A percentile compares a stretch with the other conserved stretches of the same genome.
Conservation (phyloP, 768 basidiomycete genomes). For the Collybiopsis confluens region DNA sequence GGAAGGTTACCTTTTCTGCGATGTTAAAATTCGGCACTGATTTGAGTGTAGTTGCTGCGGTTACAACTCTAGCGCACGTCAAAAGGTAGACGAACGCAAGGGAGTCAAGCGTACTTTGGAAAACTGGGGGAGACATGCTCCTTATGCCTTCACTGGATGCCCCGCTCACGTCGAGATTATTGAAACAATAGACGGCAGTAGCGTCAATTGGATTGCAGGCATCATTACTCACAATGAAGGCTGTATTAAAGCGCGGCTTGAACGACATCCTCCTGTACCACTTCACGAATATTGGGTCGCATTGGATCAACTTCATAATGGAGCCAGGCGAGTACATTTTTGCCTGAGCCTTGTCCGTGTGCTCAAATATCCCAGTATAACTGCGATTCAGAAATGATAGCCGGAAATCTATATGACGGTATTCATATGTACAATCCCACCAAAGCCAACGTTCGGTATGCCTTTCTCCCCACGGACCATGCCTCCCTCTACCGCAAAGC, state of each 20-base stretch:
- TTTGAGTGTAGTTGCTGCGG: too few species aligned
- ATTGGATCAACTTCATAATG: constrained; percentile 15
- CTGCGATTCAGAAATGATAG: constrained; percentile 13
- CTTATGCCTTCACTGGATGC: constrained; percentile 26
- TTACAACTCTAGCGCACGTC: too few species aligned
- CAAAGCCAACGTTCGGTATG: constrained; percentile 15
- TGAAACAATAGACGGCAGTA: constrained; percentile 5
- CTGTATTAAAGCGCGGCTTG: constrained; percentile 17
- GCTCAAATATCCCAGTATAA: constrained; percentile 7
- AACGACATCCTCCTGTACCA: constrained; percentile 22
- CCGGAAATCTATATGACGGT: constrained; percentile 4
- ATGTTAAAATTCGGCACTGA: too few species aligned
- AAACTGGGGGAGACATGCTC: too few species aligned
- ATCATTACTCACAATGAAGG: constrained; percentile 22
- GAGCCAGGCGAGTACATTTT: constrained; percentile 10
- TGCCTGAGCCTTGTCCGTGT: not conserved
- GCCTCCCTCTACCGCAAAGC: constrained; percentile 15
- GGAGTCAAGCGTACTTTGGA: too few species aligned
- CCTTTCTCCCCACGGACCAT: constrained; percentile 15
- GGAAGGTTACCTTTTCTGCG: too few species aligned
- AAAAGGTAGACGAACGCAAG: too few species aligned
- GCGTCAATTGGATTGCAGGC: constrained; percentile 20
- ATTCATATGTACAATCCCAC: not conserved
- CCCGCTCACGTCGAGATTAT: constrained; percentile 31
- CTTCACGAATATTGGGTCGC: constrained; percentile 24